Base-by-base conservation (phyloP, 345 rosid species). In the Eutrema heterophyllum region DNA sequence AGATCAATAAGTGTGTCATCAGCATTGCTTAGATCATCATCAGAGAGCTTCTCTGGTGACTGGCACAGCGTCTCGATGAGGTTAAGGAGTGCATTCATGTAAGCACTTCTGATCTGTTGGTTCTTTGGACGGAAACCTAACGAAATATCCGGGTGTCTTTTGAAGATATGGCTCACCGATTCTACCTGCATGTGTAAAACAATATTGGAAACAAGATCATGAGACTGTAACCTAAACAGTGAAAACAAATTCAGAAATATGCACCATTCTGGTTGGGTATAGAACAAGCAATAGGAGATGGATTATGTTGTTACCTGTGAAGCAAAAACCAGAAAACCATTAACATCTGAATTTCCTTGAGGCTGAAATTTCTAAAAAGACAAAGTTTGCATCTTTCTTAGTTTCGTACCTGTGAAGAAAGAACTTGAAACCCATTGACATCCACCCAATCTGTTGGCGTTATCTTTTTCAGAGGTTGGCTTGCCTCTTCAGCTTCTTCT, bases 91-190 rank as follows among this genome's bases (percentile, higher is more conserved):
- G 9, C 74, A 43, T 43, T 36, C 39, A 75, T 59, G 39, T 58
- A 67, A 16, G 68, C 55, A 50, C 5, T 49, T 14, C 62, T 67
- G 53, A 67, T 49, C 33, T 33, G 2, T 39, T 16, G 36, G 54
- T 66, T 67, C 67, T 59, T 67, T 4, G 60, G 73, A 39, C 67
- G 73, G 26, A 67, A 74, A 13, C 43, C 44, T 67, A 15, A 7
- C 8, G 78, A 58, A 12, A 36, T 35, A n/a, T 73, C 78, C 6
- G 72, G 71, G 56, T 73, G 78, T 45, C 53, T 55, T 55, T 27
- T 40, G 29, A 73, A 73, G 7, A 73, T 56, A 0, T 55, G 66
- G 10, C 38, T 56, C 65, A 73, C 61, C 1, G 9, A 24, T 8
- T 65, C 50, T 0, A 58, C 59, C 67, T 59, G 74, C 38, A 13